phyloP scores from a whole-genome alignment of 2,329 filamentous ascomycete genomes.

The Arthrinium phaeospermum region DNA sequence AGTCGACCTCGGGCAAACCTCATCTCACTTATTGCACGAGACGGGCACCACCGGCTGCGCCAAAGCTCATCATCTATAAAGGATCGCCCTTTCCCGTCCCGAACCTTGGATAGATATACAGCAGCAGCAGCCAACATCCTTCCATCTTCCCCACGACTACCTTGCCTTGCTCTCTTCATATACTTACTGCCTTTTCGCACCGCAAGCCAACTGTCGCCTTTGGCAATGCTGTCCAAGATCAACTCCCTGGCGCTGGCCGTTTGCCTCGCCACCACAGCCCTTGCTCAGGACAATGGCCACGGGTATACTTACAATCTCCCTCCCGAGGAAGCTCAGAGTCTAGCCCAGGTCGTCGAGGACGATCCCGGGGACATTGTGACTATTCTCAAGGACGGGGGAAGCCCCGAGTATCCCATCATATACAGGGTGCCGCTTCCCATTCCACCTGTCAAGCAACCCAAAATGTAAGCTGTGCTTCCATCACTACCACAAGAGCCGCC shows the following conservation, averaged over 20 bases:
- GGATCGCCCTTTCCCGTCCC: too few species aligned
- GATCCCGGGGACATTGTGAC: conserved; percentile 25
- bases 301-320: conserved; percentile 29
- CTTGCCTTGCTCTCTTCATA: neutral
- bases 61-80: too few species aligned
- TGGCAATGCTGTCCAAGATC: conserved; percentile 28
- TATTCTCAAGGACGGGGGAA: conserved; percentile 30
- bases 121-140: neutral
- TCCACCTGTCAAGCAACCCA: conserved; percentile 48
- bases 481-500: too few species aligned
- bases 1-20: neutral
- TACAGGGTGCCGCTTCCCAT: conserved; percentile 50
- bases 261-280: conserved; percentile 26
- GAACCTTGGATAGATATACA: too few species aligned
- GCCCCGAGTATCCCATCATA: conserved; percentile 44
- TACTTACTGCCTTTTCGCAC: neutral
- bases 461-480: conserved; percentile 40
- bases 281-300: conserved; percentile 24
- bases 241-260: conserved; percentile 26
- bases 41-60: too few species aligned
- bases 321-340: conserved; percentile 28
- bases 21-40: too few species aligned
- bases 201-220: too few species aligned
- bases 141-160: neutral
- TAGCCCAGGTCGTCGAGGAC: conserved; percentile 31